These are phyloP conservation scores for Coemansia biformis DNA, from an alignment of 192 early-diverging fungal genomes.

Conservation along the genomic window DNA sequence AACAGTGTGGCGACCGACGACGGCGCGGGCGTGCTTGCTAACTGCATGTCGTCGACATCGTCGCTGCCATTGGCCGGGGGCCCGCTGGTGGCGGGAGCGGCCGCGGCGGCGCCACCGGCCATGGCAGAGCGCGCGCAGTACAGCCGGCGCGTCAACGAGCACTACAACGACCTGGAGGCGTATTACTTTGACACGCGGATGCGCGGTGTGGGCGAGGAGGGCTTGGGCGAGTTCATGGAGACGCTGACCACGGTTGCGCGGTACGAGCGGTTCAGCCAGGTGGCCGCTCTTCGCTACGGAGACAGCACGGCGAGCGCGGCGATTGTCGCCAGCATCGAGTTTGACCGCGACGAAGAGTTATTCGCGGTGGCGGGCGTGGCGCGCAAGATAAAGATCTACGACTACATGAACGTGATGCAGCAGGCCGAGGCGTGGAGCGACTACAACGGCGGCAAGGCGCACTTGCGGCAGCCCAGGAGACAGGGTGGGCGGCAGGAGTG, in stretches of 20 bases:
- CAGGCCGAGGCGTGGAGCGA: slow-evolving; percentile 45
- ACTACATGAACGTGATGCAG: slow-evolving; percentile 58
- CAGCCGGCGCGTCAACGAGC: slow-evolving; percentile 51
- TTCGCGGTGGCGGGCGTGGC: slow-evolving; percentile 93
- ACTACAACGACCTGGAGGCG: slow-evolving; percentile 66
- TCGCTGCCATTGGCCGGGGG: too few species aligned
- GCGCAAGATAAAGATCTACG: slow-evolving; percentile 89
- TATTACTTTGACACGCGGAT: slow-evolving; percentile 67
- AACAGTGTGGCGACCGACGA: slow-evolving; percentile 13
- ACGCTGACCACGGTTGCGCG: slow-evolving; percentile 66
- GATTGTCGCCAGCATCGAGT: slow-evolving; percentile 90
- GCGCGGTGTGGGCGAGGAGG: slow-evolving; percentile 34
- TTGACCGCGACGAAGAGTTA: slow-evolving; percentile 88
- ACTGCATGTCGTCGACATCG: not conserved
- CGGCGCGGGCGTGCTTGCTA: not conserved
- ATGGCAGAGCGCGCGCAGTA: slow-evolving; percentile 8
- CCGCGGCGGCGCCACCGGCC: not conserved
- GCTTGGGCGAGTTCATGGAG: slow-evolving; percentile 46
- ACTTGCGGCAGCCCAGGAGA: slow-evolving; percentile 13
- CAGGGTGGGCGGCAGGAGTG: slow-evolving; percentile 30
- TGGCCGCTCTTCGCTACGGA: slow-evolving; percentile 77
- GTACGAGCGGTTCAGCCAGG: slow-evolving; percentile 62
- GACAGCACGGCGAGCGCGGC: slow-evolving; percentile 65
- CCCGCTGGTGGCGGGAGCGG: too few species aligned
- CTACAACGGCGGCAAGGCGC: slow-evolving; percentile 11